Conservation (phyloP, 2,329 filamentous ascomycete species). For the Fusarium continuum region DNA sequence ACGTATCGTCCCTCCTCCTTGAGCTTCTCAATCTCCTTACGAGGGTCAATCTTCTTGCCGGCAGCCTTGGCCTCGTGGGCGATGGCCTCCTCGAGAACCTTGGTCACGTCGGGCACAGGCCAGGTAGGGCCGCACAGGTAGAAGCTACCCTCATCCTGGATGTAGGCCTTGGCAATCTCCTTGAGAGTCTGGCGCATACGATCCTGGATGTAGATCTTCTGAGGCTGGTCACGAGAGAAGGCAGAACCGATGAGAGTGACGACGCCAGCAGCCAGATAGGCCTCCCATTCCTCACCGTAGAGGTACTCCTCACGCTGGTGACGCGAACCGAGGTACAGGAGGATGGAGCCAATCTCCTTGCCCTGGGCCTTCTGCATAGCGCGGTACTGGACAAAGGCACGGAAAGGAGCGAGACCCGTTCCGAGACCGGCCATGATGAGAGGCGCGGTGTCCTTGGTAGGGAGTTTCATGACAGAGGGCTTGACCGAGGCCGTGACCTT, state of each 20-base stretch:
- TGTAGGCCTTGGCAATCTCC: conserved; percentile 86
- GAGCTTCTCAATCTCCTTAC: conserved; percentile 93
- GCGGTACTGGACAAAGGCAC: conserved; percentile 97
- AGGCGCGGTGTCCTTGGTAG: conserved; percentile 83
- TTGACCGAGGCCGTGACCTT: conserved; percentile 93
- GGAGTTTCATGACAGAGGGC: conserved; percentile 99
- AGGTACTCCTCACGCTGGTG: conserved; percentile 99
- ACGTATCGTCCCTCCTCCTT: conserved; percentile 97
- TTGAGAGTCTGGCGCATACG: conserved; percentile 89
- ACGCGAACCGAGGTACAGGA: conserved; percentile 95
- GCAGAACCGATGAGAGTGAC: conserved; percentile 93
- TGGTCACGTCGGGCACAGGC: conserved; percentile 97
- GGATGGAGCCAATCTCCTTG: conserved; percentile 90
- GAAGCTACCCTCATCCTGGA: conserved; percentile 88
- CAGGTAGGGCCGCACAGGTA: conserved; percentile 98
- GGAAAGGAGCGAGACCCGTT: conserved; percentile 98
- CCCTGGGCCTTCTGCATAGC: conserved; percentile 98
- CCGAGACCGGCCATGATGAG: conserved; percentile 99
- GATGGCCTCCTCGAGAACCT: conserved; percentile 93
- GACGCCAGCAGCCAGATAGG: conserved; percentile 93
- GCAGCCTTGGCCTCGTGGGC: conserved; percentile 73
- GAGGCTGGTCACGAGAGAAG: conserved; percentile 94
- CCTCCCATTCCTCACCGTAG: conserved; percentile 99
- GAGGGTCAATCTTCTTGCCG: conserved; percentile 83
- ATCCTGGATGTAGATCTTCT: conserved; percentile 99